These are phyloP conservation scores for Biscogniauxia sp. DNA, from an alignment of 2,329 filamentous ascomycete species.

Conservation along the genomic window DNA sequence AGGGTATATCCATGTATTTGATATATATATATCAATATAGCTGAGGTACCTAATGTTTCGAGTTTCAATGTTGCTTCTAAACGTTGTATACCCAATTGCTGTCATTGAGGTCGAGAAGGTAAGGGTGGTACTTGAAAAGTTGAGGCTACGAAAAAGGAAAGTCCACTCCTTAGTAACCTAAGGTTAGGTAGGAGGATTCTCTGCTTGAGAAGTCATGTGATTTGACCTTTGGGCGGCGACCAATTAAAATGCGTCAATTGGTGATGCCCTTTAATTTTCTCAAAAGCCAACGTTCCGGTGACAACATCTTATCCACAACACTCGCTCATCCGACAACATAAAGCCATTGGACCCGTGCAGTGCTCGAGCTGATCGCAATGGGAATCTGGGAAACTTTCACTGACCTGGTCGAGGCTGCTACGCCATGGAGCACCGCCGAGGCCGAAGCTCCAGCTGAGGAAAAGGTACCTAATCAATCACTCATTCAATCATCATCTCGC, in stretches of 20 bases:
- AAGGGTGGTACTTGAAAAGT: too few species aligned
- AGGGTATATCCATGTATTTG: too few species aligned
- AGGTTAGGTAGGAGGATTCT: neutral
- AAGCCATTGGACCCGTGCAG: conserved; percentile 39
- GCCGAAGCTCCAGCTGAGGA: conserved; percentile 67
- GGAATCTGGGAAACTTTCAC: conserved; percentile 65
- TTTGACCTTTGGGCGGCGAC: conserved; percentile 25
- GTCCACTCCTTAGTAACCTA: too few species aligned
- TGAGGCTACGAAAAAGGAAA: too few species aligned
- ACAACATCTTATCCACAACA: conserved; percentile 29
- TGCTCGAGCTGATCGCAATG: conserved; percentile 49
- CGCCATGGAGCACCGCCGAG: conserved; percentile 63
- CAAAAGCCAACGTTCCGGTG: conserved; percentile 29
- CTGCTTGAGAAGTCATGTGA: conserved; percentile 30
- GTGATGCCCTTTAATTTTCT: conserved; percentile 43
- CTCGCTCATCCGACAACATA: conserved; percentile 35
- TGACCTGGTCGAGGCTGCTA: conserved; percentile 63
- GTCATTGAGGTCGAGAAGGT: too few species aligned
- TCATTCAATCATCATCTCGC: conserved; percentile 3
- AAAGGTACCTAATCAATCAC: conserved; percentile 43
- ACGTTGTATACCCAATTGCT: too few species aligned
- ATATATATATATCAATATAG: too few species aligned
- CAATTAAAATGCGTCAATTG: conserved; percentile 52
- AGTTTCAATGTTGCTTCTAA: too few species aligned
- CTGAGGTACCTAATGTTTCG: too few species aligned